Percentiles rank a stretch among this genome's conserved stretches.
These are phyloP conservation scores for Lunularia cruciata DNA, from an alignment of 225 moss, liverwort and hornwort genomes.

Conservation along the genomic window DNA sequence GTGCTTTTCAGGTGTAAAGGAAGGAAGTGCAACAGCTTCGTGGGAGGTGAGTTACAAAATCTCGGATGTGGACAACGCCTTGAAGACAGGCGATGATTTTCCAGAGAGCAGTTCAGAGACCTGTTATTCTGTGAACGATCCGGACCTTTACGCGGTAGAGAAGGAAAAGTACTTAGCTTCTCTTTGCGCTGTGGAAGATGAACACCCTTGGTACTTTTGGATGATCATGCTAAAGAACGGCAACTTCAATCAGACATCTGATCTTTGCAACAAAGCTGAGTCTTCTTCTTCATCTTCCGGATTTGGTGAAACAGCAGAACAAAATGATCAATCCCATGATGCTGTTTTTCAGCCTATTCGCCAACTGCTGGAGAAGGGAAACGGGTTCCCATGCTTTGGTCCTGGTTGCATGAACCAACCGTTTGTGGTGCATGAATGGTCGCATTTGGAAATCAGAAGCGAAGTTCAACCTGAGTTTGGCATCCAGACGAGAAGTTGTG, in stretches of 20 bases:
- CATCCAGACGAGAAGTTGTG: not conserved
- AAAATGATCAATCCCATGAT: constrained; percentile 23
- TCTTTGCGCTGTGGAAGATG: constrained; percentile 45
- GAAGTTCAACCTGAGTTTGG: not conserved
- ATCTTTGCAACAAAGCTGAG: constrained; percentile 52
- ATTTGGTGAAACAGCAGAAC: too few relatives aligned
- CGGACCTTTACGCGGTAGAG: constrained; percentile 70
- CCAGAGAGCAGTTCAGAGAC: constrained; percentile 30
- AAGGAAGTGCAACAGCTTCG: not conserved
- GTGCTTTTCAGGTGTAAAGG: not conserved
- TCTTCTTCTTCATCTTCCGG: not conserved
- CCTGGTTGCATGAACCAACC: constrained; percentile 94
- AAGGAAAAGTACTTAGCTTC: constrained; percentile 79
- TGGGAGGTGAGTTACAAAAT: constrained; percentile 49
- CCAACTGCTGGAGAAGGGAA: constrained; percentile 1
- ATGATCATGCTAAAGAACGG: constrained; percentile 98
- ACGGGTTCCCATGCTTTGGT: constrained; percentile 79
- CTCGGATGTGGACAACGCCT: constrained; percentile 53
- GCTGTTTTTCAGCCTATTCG: not conserved
- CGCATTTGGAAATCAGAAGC: constrained; percentile 22
- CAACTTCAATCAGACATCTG: constrained; percentile 62
- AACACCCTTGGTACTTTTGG: constrained; percentile 76
- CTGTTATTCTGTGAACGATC: constrained; percentile 44
- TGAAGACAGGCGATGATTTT: constrained; percentile 61
- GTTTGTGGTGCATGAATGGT: constrained; percentile 55